phyloP scores from a whole-genome alignment of 2,329 filamentous ascomycete species.

The Fusarium tjaetaba region DNA sequence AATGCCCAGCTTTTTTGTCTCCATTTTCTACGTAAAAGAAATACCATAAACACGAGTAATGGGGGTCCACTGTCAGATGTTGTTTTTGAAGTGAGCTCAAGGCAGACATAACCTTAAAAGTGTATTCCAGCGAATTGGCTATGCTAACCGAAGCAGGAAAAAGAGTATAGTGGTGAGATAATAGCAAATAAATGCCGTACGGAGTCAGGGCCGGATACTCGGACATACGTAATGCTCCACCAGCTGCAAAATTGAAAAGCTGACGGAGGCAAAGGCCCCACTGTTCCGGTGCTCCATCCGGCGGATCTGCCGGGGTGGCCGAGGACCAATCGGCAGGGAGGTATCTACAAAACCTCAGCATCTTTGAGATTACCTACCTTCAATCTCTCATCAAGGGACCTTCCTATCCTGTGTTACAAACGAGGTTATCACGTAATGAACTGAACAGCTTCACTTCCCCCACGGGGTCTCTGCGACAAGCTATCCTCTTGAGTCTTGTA shows the following conservation, averaged over 20 bases:
- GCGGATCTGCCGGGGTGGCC: slow-evolving; percentile 24
- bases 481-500: background rate
- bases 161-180: too few relatives aligned
- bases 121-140: too few relatives aligned
- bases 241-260: background rate
- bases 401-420: slow-evolving; percentile 6
- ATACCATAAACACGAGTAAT: slow-evolving; percentile 21
- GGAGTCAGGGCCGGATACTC: background rate
- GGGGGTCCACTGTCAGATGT: slow-evolving; percentile 5
- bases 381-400: slow-evolving; percentile 8
- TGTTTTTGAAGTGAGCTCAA: background rate
- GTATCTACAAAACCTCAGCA: background rate
- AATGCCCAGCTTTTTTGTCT: slow-evolving; percentile 31
- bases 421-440: slow-evolving; percentile 29
- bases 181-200: background rate
- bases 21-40: slow-evolving; percentile 42
- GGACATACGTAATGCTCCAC: slow-evolving; percentile 1
- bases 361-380: slow-evolving; percentile 8
- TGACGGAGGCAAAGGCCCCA: slow-evolving; percentile 14
- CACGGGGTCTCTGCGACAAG: slow-evolving; percentile 15
- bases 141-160: too few relatives aligned
- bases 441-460: slow-evolving; percentile 7
- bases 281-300: slow-evolving; percentile 10
- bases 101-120: background rate
- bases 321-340: slow-evolving; percentile 24